Evolutionary conservation across 2,329 filamentous ascomycete genomes (phyloP), one percentile per base, ranked within the genome.

Genomic region (Fonsecaea pedrosoi): DNA sequence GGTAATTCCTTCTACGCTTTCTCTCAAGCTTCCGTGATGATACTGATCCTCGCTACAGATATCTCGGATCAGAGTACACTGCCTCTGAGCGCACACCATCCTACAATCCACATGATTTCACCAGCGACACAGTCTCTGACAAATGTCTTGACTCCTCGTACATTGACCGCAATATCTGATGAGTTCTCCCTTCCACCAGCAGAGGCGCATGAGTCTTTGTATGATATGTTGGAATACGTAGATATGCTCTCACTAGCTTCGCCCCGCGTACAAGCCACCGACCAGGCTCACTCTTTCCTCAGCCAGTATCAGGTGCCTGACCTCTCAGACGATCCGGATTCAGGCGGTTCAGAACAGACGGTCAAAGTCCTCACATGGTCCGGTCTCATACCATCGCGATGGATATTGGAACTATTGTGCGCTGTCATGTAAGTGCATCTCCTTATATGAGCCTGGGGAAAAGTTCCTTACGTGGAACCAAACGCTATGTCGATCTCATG

Each of bases 171-270:
- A 2, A n/a, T 45, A 4, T 12, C 54, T 40, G 13, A 59, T 12
- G 5, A 37, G 4, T 12, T 48, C 3, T 21, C 48, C 32, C 7
- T 30, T 15, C n/a, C 35, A 79, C 81, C 50, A 18, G n/a, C 53
- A 32, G 83, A 85, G 7, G 81, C 91, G 40, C 87, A 90, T 65
- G 87, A 92, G 25, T 84, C 84, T 67, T 85, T 83, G 9, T 72
- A 86, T 5, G 81, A 84, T n/a, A 70, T 87, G 25, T 82, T 84
- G 48, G 86, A 90, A 77, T 92, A 88, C 87, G 78, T 90, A 21
- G 87, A 82, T 6, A 80, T 87, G 55, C 78, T 90, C 5, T 80
- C 82, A 15, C 74, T 83, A 13, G 70, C 72, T 10, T 82, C 81
- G 13, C 77, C 78, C 13, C 75, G 79, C 18, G 71, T 83, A 3